Conservation (phyloP, 192 early-diverging fungal genomes). For the Gaertneriomyces sp. region DNA sequence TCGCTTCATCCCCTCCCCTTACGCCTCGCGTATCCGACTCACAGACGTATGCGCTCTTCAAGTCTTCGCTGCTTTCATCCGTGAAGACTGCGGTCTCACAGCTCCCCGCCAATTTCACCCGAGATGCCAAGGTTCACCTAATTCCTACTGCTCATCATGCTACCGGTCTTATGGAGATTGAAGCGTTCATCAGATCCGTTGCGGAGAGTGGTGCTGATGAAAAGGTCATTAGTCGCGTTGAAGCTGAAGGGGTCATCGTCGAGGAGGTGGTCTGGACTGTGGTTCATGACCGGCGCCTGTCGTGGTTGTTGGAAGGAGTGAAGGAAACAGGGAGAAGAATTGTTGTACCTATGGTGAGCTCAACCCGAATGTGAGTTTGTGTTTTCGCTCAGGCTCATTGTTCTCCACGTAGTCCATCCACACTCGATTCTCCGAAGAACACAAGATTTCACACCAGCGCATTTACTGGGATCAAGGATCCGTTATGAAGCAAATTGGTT, state of each 20-base stretch:
- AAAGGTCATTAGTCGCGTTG: conserved; percentile 17
- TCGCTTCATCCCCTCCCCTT: too few relatives aligned
- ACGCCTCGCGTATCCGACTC: too few relatives aligned
- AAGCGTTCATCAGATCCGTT: conserved; percentile 30
- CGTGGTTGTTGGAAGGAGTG: conserved; percentile 52
- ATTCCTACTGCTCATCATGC: conserved; percentile 44
- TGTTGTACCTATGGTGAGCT: conserved; percentile 37
- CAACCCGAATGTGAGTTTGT: too few relatives aligned
- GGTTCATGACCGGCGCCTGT: conserved; percentile 38
- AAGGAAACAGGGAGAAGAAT: conserved; percentile 44
- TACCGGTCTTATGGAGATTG: conserved; percentile 24
- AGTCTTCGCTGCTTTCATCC: too few relatives aligned
- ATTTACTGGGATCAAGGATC: conserved; percentile 57
- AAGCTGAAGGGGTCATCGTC: conserved; percentile 16
- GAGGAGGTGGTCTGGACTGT: conserved; percentile 44
- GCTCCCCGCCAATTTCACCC: conserved; percentile 13
- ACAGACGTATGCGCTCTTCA: too few relatives aligned
- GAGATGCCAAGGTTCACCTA: conserved; percentile 38
- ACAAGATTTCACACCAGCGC: conserved; percentile 26
- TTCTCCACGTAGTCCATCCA: neutral
- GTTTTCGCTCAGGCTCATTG: neutral
- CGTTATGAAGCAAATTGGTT: conserved; percentile 45
- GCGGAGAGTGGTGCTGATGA: conserved; percentile 7
- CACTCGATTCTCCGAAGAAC: conserved; percentile 31
- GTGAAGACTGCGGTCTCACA: conserved; percentile 1